Evolutionary conservation across 2,329 filamentous ascomycete species (phyloP).

Genomic region (Cladosporium sp.): DNA sequence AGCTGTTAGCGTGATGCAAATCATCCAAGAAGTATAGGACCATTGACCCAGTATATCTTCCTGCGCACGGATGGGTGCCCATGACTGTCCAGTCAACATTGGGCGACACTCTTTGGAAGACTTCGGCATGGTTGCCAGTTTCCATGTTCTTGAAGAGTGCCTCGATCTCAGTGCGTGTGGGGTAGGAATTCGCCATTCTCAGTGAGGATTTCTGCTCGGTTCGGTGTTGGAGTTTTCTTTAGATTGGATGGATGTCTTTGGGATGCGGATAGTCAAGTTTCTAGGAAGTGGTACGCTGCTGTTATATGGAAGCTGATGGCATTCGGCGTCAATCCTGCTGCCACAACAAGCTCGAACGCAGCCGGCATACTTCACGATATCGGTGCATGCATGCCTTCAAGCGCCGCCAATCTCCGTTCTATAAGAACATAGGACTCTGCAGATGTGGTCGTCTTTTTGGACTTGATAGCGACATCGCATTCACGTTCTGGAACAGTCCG

Average conservation of each 20-base stretch:
- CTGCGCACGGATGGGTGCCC: conserved; percentile 32
- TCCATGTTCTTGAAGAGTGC: conserved; percentile 26
- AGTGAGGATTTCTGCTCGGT: background rate
- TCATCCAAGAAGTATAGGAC: too few species aligned
- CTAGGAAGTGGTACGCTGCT: background rate
- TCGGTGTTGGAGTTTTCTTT: background rate
- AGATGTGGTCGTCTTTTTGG: background rate
- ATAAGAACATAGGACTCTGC: background rate
- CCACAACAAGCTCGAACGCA: background rate
- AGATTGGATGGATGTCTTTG: background rate
- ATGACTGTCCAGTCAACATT: conserved; percentile 34
- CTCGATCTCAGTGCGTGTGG: conserved; percentile 28
- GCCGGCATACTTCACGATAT: background rate
- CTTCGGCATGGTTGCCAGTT: conserved; percentile 27
- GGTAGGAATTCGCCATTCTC: conserved; percentile 19
- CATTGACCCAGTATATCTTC: conserved; percentile 23
- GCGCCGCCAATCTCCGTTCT: background rate
- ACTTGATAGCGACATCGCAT: background rate
- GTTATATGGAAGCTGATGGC: background rate
- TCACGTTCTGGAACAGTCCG: background rate
- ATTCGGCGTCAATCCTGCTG: background rate
- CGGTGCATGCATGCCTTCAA: background rate
- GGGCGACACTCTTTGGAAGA: conserved; percentile 31
- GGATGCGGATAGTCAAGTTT: background rate
- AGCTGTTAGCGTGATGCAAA: background rate